Conservation (phyloP, 2,329 filamentous ascomycete genomes). For the Balansia obtecta region DNA sequence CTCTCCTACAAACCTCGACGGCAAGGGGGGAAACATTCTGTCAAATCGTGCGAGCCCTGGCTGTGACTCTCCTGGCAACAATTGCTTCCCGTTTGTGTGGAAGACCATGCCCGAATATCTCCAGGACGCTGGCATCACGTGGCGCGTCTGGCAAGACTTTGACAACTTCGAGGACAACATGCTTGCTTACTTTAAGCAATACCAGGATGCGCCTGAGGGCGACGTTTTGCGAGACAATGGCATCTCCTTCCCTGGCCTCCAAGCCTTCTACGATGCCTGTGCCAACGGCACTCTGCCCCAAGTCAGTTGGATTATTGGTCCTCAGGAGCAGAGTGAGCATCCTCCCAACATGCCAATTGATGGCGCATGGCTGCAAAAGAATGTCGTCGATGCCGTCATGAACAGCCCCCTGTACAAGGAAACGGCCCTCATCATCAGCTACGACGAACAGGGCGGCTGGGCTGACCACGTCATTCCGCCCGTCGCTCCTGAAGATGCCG, state of each 20-base stretch:
- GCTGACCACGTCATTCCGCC: slow-evolving; percentile 39
- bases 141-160: slow-evolving; percentile 36
- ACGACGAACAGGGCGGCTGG: slow-evolving; percentile 40
- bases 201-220: slow-evolving; percentile 8
- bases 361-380: slow-evolving; percentile 42
- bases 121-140: slow-evolving; percentile 33
- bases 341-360: slow-evolving; percentile 39
- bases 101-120: slow-evolving; percentile 36
- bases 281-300: slow-evolving; percentile 36
- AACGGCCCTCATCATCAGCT: slow-evolving; percentile 38
- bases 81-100: slow-evolving; percentile 40
- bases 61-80: slow-evolving; percentile 29
- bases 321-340: slow-evolving; percentile 32
- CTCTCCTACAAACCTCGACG: slow-evolving; percentile 13
- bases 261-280: slow-evolving; percentile 35
- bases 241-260: slow-evolving; percentile 31
- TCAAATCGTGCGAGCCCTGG: slow-evolving; percentile 8
- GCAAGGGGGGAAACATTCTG: slow-evolving; percentile 32
- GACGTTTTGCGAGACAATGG: slow-evolving; percentile 8
- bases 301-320: slow-evolving; percentile 38
- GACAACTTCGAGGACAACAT: slow-evolving; percentile 42
- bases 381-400: slow-evolving; percentile 37
- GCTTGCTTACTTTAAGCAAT: slow-evolving; percentile 27
- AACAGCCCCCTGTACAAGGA: slow-evolving; percentile 34
- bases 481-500: slow-evolving; percentile 31